Evolutionary conservation across 345 rosid genomes (phyloP).

Genomic region (Brassica juncea): DNA sequence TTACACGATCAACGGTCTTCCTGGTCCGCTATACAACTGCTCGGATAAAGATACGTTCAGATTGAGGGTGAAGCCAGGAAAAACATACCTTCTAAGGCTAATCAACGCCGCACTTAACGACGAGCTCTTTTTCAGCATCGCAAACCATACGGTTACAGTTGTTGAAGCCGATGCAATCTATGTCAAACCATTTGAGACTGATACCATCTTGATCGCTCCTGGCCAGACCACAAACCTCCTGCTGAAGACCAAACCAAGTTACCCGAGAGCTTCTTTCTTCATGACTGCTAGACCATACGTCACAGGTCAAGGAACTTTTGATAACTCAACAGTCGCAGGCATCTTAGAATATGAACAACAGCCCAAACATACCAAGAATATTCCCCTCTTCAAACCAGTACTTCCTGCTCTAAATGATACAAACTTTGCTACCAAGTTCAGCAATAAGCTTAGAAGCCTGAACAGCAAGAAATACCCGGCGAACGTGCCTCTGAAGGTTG

Average conservation of each 20-base stretch:
- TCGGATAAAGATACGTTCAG: conserved; percentile 55
- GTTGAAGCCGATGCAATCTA: conserved; percentile 48
- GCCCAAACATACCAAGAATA: conserved; percentile 34
- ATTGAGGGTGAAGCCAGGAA: conserved; percentile 45
- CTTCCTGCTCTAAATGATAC: conserved; percentile 63
- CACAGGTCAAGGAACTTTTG: conserved; percentile 64
- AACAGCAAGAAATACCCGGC: conserved; percentile 51
- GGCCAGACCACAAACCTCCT: conserved; percentile 44
- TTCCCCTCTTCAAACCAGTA: conserved; percentile 49
- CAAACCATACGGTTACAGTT: conserved; percentile 42
- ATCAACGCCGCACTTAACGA: conserved; percentile 48
- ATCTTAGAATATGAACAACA: conserved; percentile 42
- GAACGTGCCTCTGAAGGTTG: conserved; percentile 58
- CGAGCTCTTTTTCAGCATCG: conserved; percentile 45
- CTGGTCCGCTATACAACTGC: conserved; percentile 82
- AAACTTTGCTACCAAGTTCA: conserved; percentile 49
- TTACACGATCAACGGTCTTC: conserved; percentile 71
- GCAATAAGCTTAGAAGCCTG: conserved; percentile 53
- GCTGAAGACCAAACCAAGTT: conserved; percentile 38
- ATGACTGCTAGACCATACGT: conserved; percentile 67
- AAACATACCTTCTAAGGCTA: conserved; percentile 45
- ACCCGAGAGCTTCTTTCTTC: conserved; percentile 48
- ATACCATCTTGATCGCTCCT: conserved; percentile 44
- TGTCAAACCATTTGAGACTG: conserved; percentile 42
- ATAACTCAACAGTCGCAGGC: conserved; percentile 43